A percentile compares a stretch with the other conserved stretches of the same genome.
These are phyloP conservation scores for Penstemon davidsonii DNA, from an alignment of 257 asterid genomes.

Conservation along the genomic window DNA sequence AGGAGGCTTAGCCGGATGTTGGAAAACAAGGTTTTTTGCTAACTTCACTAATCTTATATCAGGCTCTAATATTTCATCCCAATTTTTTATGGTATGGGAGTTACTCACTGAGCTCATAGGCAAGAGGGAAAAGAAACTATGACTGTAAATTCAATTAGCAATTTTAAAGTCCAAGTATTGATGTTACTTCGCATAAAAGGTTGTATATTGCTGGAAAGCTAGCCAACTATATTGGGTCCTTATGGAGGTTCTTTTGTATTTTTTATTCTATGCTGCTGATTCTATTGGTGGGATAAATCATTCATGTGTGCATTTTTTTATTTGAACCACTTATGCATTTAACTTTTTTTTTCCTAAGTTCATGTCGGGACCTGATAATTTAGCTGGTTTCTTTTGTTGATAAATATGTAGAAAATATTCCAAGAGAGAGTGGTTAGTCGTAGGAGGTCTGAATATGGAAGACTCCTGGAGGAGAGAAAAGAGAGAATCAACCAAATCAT, in stretches of 20 bases:
- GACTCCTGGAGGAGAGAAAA: constrained; percentile 50
- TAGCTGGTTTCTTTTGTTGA: not conserved
- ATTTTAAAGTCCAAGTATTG: not conserved
- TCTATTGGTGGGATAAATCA: not conserved
- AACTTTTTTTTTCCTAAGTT: not conserved
- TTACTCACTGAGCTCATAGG: not conserved
- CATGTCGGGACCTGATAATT: not conserved
- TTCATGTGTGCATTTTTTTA: not conserved
- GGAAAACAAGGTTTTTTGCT: constrained; percentile 52
- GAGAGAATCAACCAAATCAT: constrained; percentile 52
- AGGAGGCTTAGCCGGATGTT: constrained; percentile 61
- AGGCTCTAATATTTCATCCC: not conserved
- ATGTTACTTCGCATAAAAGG: not conserved
- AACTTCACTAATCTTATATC: not conserved
- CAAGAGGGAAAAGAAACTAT: not conserved
- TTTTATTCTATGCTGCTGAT: not conserved
- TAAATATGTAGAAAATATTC: constrained; percentile 46
- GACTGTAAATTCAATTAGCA: not conserved
- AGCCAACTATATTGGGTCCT: not conserved
- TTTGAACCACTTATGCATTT: not conserved
- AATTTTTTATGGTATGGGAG: not conserved
- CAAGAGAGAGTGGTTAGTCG: constrained; percentile 49
- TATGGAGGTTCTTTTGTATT: not conserved
- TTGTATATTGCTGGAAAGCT: not conserved
- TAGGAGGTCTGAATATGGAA: constrained; percentile 49